Base-by-base conservation (phyloP, 495 filamentous ascomycete species). In the Podospora pseudoanserina region DNA sequence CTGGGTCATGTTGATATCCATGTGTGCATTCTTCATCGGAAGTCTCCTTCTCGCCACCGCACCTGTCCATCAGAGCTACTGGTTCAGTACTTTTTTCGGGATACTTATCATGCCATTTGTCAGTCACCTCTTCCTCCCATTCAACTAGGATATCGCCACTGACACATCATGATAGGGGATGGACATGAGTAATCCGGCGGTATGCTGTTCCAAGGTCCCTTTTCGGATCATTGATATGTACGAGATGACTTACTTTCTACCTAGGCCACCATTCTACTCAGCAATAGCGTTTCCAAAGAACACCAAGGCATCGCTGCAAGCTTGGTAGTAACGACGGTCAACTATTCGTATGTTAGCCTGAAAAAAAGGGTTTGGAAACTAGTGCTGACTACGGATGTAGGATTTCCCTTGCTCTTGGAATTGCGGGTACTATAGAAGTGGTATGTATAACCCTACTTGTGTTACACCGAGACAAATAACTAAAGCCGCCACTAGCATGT, bases 251-350 rank as follows among this genome's bases (percentile, higher is more conserved):
- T 6, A 79, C 75, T 49, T 49, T 16, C 39, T 49, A 9, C 28
- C 11, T 57, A 72, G 64, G 67, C 70, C 1, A 88, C 84, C 4
- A 77, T 91, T 2, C 80, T 91, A 20, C 78, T 90, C 13, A 86
- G 81, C 61, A 84, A 89, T 68, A 76, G 81, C 7, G 79, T 90
- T 64, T 78, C 77, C 5, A 81, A 80, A 53, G 80, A 88, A 64
- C 84, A 90, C 71, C 88, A 92, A 73, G 89, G 89, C 7, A 79
- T 90, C 11, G 79, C 72, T 1, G 78, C 80, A 18, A 78, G 75
- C 60, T 67, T 85, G 30, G 78, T 83, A 32, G 79, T 76, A 61
- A 82, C 80, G 4, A 74, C 80, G 1, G 76, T 83, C 54, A 80
- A 80, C 67, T 84, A 84, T 67, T 72, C 72, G 63, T 70, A 66